These are phyloP conservation scores for Pyricularia pennisetigena DNA, from an alignment of 2,329 filamentous ascomycete genomes.

Conservation along the genomic window DNA sequence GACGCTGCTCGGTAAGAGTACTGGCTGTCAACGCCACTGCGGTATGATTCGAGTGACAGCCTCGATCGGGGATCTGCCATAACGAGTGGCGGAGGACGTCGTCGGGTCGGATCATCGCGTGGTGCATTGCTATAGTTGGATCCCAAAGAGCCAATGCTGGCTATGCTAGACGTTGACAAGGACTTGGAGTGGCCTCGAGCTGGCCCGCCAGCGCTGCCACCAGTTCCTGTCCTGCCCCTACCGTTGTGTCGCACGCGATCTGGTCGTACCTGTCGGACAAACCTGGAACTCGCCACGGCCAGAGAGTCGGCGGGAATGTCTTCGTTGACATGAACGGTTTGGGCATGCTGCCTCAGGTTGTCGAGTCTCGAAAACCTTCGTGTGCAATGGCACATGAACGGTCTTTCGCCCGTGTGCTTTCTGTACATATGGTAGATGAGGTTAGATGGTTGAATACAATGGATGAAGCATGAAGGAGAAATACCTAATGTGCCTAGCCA, in stretches of 20 bases:
- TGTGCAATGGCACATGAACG: slow-evolving; percentile 93
- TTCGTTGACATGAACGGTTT: slow-evolving; percentile 95
- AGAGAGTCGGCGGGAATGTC: slow-evolving; percentile 91
- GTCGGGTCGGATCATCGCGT: slow-evolving; percentile 51
- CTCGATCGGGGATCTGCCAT: slow-evolving; percentile 67
- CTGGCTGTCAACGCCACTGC: slow-evolving; percentile 51
- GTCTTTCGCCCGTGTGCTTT: slow-evolving; percentile 95
- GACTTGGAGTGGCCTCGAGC: slow-evolving; percentile 75
- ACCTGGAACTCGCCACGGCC: slow-evolving; percentile 83
- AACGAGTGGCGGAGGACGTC: slow-evolving; percentile 70
- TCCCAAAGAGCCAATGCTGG: slow-evolving; percentile 54
- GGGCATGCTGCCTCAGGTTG: slow-evolving; percentile 91
- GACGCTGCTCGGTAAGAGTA: slow-evolving; percentile 60
- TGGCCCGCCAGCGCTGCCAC: slow-evolving; percentile 61
- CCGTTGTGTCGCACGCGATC: slow-evolving; percentile 69
- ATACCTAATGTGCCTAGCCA: slow-evolving; percentile 87
- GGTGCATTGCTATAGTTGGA: slow-evolving; percentile 36
- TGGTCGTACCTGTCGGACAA: slow-evolving; percentile 84
- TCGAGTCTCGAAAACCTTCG: slow-evolving; percentile 88
- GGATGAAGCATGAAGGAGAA: neutral
- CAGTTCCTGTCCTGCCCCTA: slow-evolving; percentile 67
- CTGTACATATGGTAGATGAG: slow-evolving; percentile 29
- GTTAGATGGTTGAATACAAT: slow-evolving; percentile 12
- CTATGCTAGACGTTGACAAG: slow-evolving; percentile 78
- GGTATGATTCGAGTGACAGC: slow-evolving; percentile 59